Evolutionary conservation across 345 rosid genomes (phyloP), one percentile per base, ranked within the genome.

Genomic region (Lepidium aucheri): DNA sequence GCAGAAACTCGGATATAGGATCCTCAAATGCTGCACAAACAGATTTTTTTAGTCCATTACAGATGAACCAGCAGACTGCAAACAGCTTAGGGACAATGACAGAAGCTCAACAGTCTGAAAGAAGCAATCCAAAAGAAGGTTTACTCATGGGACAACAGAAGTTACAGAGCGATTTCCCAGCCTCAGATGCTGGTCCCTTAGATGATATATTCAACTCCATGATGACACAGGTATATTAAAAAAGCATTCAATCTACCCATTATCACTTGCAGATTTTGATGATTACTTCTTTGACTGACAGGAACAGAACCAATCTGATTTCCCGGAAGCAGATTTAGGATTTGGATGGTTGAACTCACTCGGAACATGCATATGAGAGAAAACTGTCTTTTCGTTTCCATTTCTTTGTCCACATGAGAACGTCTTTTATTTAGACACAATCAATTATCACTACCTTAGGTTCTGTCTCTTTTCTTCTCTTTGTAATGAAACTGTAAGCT

Each of bases 121-220:
- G 39, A 38, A 44, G 20, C 58, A 33, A 42, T 41, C 41, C 60
- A 9, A 77, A 73, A 55, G 83, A 78, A 60, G 82, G 79, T 56
- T 74, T 77, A 78, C 22, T 44, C 1, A 34, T 63, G 38, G 77
- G 72, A 53, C 89, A 84, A 61, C 79, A 74, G 53, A 80, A 79
- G 65, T 61, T 35, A 9, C 84, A 75, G 47, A 72, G 72, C 13
- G 54, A 76, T 68, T 78, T 54, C 47, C 22, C 70, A 67, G 67
- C 75, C 36, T 74, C 63, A 32, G 78, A 74, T 60, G 74, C 74
- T 60, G 88, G 83, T 57, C 81, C 83, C 68, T 78, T 85, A 77
- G 86, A 86, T 63, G 91, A 82, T 76, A 17, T 84, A 32, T 81
- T 72, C 22, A 74, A 76, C 68, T 74, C 79, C 57, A 67, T 84